phyloP scores from a whole-genome alignment of 2,329 filamentous ascomycete species.

The Aspergillus tamarii region DNA sequence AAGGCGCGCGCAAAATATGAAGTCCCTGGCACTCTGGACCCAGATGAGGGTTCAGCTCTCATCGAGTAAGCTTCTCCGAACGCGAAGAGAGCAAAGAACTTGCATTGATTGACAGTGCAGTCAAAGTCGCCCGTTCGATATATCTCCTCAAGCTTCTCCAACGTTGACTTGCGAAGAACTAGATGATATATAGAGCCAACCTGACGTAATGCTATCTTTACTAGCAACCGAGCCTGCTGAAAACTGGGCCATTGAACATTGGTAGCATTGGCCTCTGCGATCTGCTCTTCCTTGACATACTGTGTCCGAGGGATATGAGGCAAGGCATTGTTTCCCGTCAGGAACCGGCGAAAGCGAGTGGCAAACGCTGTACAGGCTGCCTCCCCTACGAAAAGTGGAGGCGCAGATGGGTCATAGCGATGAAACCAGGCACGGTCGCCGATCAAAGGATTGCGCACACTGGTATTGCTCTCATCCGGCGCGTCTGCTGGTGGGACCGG shows the following conservation, averaged over 20 bases:
- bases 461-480: constrained; percentile 31
- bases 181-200: constrained; percentile 42
- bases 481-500: constrained; percentile 25
- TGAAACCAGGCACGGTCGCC: constrained; percentile 44
- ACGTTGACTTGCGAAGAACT: constrained; percentile 40
- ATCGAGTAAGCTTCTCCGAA: constrained; percentile 52
- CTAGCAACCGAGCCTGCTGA: constrained; percentile 40
- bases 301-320: constrained; percentile 40
- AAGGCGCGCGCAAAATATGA: constrained; percentile 49
- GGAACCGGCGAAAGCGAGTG: constrained; percentile 41
- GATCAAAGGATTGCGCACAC: constrained; percentile 37
- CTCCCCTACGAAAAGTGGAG: constrained; percentile 43
- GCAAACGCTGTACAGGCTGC: constrained; percentile 46
- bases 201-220: constrained; percentile 42
- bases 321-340: constrained; percentile 35
- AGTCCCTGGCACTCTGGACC: constrained; percentile 46
- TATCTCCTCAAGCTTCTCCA: constrained; percentile 45
- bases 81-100: constrained; percentile 50
- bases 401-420: constrained; percentile 37
- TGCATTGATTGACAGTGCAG: constrained; percentile 44
- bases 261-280: constrained; percentile 32
- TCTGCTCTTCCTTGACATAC: constrained; percentile 36
- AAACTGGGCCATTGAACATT: constrained; percentile 40
- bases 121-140: constrained; percentile 37
- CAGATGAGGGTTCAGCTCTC: constrained; percentile 35